Percentiles rank a stretch among this genome's conserved stretches.
These are phyloP conservation scores for Fusarium ramigenum DNA, from an alignment of 2,329 filamentous ascomycete genomes.

Conservation along the genomic window DNA sequence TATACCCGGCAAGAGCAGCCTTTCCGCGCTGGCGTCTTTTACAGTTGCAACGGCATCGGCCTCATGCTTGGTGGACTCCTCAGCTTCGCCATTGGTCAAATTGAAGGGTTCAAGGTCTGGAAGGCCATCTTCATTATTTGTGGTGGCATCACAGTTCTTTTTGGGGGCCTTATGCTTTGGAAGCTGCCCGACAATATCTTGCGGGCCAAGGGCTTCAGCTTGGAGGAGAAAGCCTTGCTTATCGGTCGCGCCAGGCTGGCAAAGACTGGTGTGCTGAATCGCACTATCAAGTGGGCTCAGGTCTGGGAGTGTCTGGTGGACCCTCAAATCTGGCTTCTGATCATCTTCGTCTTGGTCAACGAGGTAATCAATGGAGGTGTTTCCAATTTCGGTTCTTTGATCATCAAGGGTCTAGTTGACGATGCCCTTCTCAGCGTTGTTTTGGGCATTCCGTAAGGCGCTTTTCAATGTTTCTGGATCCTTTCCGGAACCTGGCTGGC, in stretches of 20 bases:
- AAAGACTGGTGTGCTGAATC: neutral
- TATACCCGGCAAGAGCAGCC: neutral
- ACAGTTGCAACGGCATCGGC: neutral
- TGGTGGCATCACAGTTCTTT: neutral
- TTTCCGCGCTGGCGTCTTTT: neutral
- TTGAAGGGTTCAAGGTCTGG: neutral
- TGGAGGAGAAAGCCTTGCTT: neutral
- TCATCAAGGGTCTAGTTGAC: neutral
- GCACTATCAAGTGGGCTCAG: neutral
- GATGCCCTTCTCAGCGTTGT: neutral
- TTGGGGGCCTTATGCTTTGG: neutral
- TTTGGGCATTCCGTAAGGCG: neutral
- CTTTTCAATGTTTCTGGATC: neutral
- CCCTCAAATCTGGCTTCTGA: neutral
- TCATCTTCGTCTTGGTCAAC: neutral
- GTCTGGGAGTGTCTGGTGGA: neutral
- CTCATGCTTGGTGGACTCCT: neutral
- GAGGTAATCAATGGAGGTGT: neutral
- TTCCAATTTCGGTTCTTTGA: neutral
- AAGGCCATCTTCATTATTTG: neutral
- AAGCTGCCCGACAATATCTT: neutral
- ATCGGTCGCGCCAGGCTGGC: neutral
- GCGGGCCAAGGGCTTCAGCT: neutral
- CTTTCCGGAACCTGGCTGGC: neutral
- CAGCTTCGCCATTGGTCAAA: neutral